Percentiles rank a stretch among this genome's conserved stretches.
These are phyloP conservation scores for Cladosporium oxysporum DNA, from an alignment of 2,329 filamentous ascomycete genomes.

Conservation along the genomic window DNA sequence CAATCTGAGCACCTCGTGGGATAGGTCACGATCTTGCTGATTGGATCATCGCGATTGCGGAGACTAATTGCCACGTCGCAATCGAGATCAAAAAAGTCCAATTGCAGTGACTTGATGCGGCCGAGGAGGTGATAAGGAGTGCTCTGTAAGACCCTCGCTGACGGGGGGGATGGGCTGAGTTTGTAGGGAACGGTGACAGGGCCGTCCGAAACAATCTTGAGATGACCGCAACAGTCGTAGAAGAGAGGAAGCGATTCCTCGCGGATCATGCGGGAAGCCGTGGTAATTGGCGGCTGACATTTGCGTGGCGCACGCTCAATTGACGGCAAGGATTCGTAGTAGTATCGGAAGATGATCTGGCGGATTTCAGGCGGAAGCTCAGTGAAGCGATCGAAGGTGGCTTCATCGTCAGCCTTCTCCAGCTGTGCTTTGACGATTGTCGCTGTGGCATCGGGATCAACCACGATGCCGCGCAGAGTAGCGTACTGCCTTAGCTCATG, in stretches of 20 bases:
- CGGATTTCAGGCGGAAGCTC: background rate
- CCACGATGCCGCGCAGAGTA: background rate
- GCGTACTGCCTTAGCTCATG: background rate
- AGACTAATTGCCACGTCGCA: background rate
- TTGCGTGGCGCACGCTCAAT: background rate
- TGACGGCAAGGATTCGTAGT: background rate
- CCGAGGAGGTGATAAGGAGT: background rate
- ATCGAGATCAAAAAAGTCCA: background rate
- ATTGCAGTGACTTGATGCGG: background rate
- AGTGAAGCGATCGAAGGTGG: constrained; percentile 1
- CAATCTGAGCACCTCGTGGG: background rate
- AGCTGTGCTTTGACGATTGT: background rate
- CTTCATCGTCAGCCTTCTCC: constrained; percentile 2
- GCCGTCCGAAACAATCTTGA: background rate
- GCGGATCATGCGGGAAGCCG: background rate
- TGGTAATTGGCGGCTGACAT: background rate
- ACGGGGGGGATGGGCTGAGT: background rate
- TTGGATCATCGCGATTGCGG: background rate
- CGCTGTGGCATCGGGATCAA: background rate
- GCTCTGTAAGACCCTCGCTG: background rate
- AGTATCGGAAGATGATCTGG: background rate
- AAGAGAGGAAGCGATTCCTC: background rate
- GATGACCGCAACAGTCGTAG: background rate
- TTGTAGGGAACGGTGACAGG: background rate
- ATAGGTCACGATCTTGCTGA: background rate